A percentile compares a stretch with the other conserved stretches of the same genome.
Conservation (phyloP, 2,329 filamentous ascomycete genomes). For the Exophiala spinifera region DNA sequence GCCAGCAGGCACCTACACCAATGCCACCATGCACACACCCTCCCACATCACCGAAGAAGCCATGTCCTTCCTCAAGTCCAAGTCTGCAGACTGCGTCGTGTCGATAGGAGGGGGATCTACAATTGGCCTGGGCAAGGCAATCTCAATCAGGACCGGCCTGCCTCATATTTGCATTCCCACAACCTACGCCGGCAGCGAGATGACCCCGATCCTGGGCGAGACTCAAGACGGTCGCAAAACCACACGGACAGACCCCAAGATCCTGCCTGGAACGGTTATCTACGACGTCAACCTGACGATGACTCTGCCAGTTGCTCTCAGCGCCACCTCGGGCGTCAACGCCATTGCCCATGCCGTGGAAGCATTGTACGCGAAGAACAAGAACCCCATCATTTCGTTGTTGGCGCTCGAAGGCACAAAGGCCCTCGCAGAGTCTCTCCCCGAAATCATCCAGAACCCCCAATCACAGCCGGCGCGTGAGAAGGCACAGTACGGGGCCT, state of each 20-base stretch:
- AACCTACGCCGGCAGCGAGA: constrained; percentile 61
- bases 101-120: constrained; percentile 63
- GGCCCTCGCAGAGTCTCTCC: constrained; percentile 54
- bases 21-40: constrained; percentile 64
- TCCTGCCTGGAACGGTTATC: constrained; percentile 59
- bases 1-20: constrained; percentile 52
- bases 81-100: constrained; percentile 54
- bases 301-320: constrained; percentile 54
- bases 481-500: constrained; percentile 60
- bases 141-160: constrained; percentile 52
- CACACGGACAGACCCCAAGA: constrained; percentile 57
- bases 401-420: constrained; percentile 58
- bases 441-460: constrained; percentile 49
- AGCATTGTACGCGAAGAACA: constrained; percentile 60
- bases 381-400: constrained; percentile 58
- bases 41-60: constrained; percentile 57
- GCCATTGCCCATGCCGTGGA: constrained; percentile 66
- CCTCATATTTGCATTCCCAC: constrained; percentile 61
- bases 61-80: constrained; percentile 44
- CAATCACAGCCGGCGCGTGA: constrained; percentile 46
- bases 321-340: constrained; percentile 60
- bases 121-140: constrained; percentile 60
- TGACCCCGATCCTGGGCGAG: constrained; percentile 64
- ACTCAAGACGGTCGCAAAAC: constrained; percentile 58
- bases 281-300: constrained; percentile 64